Conservation (phyloP, 2,329 filamentous ascomycete genomes). For the Botryotinia globosa region DNA sequence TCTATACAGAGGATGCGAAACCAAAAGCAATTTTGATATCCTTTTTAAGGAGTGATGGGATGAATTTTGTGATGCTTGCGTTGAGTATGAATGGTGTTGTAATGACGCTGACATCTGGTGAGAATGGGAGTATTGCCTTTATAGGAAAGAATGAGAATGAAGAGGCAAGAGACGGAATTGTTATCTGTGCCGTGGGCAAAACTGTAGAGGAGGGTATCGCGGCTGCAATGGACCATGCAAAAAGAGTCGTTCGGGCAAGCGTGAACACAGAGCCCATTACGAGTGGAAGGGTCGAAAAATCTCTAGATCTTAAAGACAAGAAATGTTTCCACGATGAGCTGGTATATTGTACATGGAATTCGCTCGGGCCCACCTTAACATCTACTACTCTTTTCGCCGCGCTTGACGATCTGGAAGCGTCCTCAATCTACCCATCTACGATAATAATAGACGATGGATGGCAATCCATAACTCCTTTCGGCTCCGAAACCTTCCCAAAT, state of each 20-base stretch:
- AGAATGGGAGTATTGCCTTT: conserved; percentile 13
- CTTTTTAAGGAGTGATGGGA: conserved; percentile 21
- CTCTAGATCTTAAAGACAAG: not conserved
- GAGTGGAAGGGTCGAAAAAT: no score
- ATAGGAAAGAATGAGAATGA: conserved; percentile 20
- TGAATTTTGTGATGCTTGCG: conserved; percentile 22
- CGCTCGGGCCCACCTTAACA: conserved; percentile 22
- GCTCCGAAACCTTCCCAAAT: conserved; percentile 3
- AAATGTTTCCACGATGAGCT: conserved; percentile 18
- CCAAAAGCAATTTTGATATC: conserved; percentile 22
- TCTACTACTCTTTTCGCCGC: conserved; percentile 16
- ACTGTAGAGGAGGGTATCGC: conserved; percentile 21
- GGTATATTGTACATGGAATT: conserved; percentile 26
- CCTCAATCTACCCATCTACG: conserved; percentile 23
- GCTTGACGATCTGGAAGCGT: conserved; percentile 16
- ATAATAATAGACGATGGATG: conserved; percentile 28
- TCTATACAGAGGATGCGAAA: not conserved
- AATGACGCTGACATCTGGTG: conserved; percentile 15
- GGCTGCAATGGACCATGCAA: conserved; percentile 20
- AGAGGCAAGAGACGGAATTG: not conserved
- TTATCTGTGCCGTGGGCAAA: conserved; percentile 19
- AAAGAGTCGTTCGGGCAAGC: not conserved
- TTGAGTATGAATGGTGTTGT: conserved; percentile 22
- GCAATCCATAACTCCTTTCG: conserved; percentile 22
- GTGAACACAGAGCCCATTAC: not conserved